Percentiles rank a stretch among this genome's conserved stretches.
These are phyloP conservation scores for Vararia minispora DNA, from an alignment of 768 basidiomycete species.

Conservation along the genomic window DNA sequence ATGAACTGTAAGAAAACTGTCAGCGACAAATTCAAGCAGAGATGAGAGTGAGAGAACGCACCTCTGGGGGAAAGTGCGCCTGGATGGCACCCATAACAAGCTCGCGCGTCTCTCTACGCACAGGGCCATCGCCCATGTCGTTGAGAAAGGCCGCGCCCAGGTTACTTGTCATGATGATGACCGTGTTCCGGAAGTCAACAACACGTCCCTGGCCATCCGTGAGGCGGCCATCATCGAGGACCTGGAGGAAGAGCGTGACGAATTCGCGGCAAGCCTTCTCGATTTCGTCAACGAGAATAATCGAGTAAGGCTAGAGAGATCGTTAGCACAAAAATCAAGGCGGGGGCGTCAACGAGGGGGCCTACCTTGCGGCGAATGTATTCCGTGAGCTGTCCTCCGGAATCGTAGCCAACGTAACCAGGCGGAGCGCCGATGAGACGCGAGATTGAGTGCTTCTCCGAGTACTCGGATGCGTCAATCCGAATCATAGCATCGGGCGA, in stretches of 20 bases:
- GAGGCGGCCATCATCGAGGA: constrained; percentile 84
- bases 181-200: constrained; percentile 81
- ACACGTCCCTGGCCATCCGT: constrained; percentile 91
- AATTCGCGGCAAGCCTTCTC: constrained; percentile 77
- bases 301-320: constrained; percentile 82
- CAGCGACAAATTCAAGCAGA: constrained; percentile 19
- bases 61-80: constrained; percentile 81
- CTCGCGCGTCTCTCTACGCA: constrained; percentile 45
- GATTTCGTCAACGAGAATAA: constrained; percentile 79
- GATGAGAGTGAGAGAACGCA: constrained; percentile 16
- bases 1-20: constrained; percentile 14
- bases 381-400: constrained; percentile 86
- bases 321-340: too few species aligned
- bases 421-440: constrained; percentile 66
- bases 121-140: constrained; percentile 62
- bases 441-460: constrained; percentile 69
- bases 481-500: constrained; percentile 88
- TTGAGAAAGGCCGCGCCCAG: constrained; percentile 70
- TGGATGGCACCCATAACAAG: constrained; percentile 76
- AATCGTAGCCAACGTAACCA: constrained; percentile 87
- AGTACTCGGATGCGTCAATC: constrained; percentile 90
- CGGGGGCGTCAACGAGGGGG: too few species aligned
- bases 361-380: constrained; percentile 87
- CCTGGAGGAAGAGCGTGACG: constrained; percentile 65
- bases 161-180: constrained; percentile 94